Evolutionary conservation across 164 flowering plant genomes (phyloP), one percentile per base, ranked within the genome.

Genomic region (Euptelea pleiosperma): DNA sequence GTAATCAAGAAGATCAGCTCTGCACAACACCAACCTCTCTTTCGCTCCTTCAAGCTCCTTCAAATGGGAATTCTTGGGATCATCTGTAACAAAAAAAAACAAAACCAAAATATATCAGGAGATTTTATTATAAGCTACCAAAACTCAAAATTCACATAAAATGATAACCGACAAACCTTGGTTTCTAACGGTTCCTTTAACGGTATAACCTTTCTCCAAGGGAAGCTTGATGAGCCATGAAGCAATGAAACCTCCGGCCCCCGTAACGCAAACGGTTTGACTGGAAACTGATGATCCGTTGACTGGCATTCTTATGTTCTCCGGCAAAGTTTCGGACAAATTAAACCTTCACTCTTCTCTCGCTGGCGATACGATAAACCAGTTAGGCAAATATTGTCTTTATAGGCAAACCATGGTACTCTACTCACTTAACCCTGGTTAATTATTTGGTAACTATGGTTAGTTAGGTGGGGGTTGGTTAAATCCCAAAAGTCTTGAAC

Each of bases 1-100:
- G 51, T 55, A 86, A 63, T 90, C 97, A 10, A 82, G 77, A 64
- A 90, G 87, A 74, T 93, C 95, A 25, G 89, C 89, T 62, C 66
- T 86, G 67, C 80, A 81, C 21, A 93, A 60, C 47, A 62, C 75
- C 56, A 93, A 47, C 51, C 92, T 79, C 74, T 86, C 90, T 29
- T 70, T 65, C 0, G 94, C 92, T 34, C 96, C 94, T 68, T 84
- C 84, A 4, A 93, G 76, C 54, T 83, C 86, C 64, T 73, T 78
- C 77, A 94, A 70, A 72, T 94, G 99, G 8, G 46, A 52, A 52
- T 90, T 94, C 79, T 91, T 94, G 3, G 90, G 77, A 74, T 94
- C 99, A 61, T 77, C 99, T 93, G 71, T 6, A 41, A 15, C 22
- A 12, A 30, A 41, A 8, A 26, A 6, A 18, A 31, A 31, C 34